Evolutionary conservation across 2,329 filamentous ascomycete species (phyloP).

Genomic region (Meredithiella fracta): DNA sequence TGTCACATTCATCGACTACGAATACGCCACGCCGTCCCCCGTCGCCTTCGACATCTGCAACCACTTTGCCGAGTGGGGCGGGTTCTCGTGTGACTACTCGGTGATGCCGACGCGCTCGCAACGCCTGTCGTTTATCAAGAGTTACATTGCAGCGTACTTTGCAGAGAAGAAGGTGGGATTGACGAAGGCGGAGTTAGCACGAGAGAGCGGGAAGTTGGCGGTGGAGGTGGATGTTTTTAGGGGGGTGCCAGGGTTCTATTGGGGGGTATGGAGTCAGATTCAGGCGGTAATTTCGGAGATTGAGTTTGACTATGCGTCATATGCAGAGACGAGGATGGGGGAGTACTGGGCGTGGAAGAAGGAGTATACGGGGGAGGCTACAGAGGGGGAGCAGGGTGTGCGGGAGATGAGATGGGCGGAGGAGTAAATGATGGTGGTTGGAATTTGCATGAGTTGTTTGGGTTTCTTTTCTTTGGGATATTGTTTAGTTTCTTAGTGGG

Average conservation of each 20-base stretch:
- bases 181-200: slow-evolving; percentile 30
- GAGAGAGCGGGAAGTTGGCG: slow-evolving; percentile 52
- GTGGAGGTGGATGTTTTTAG: slow-evolving; percentile 74
- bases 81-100: slow-evolving; percentile 83
- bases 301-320: slow-evolving; percentile 88
- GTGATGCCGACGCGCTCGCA: slow-evolving; percentile 64
- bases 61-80: slow-evolving; percentile 96
- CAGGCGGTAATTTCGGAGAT: slow-evolving; percentile 90
- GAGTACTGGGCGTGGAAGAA: slow-evolving; percentile 91
- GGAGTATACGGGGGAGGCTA: slow-evolving; percentile 44
- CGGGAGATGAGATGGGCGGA: slow-evolving; percentile 70
- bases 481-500: too few relatives aligned
- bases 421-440: slow-evolving; percentile 15
- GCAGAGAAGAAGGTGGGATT: slow-evolving; percentile 24
- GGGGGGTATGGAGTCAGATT: slow-evolving; percentile 92
- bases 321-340: slow-evolving; percentile 69
- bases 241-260: slow-evolving; percentile 75
- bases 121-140: slow-evolving; percentile 62
- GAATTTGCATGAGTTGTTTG: background rate
- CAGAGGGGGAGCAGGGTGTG: slow-evolving; percentile 46
- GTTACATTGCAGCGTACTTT: slow-evolving; percentile 68
- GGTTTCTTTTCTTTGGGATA: background rate
- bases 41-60: slow-evolving; percentile 94
- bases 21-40: slow-evolving; percentile 87
- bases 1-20: slow-evolving; percentile 91